phyloP scores from a whole-genome alignment of 192 early-diverging fungal genomes.

The Linnemannia schmuckeri region DNA sequence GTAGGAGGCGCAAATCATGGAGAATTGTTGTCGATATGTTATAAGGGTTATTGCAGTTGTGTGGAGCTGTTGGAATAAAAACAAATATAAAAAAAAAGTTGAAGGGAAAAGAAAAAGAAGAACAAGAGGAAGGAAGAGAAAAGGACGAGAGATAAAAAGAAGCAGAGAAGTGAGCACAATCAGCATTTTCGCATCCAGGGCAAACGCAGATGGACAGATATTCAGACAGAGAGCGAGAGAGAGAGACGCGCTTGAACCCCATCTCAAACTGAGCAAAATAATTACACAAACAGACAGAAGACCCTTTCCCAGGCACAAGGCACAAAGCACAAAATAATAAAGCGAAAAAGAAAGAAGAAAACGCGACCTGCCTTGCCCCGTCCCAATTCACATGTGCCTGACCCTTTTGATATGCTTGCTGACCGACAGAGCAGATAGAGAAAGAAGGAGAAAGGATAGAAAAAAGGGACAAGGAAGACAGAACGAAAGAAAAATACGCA shows the following conservation, averaged over 20 bases:
- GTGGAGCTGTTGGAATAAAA: background rate
- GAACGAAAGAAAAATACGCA: background rate
- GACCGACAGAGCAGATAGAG: background rate
- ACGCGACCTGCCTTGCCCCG: background rate
- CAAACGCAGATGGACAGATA: background rate
- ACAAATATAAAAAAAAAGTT: background rate
- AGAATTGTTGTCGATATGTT: background rate
- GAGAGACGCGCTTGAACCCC: too few species aligned
- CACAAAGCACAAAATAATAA: too few species aligned
- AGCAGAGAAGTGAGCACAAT: background rate
- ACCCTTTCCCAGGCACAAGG: background rate
- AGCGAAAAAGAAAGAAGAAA: background rate
- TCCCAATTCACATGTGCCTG: constrained; percentile 1
- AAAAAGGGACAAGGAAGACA: background rate
- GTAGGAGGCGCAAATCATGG: constrained; percentile 21
- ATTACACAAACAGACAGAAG: background rate
- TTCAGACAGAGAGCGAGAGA: background rate
- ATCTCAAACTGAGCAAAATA: too few species aligned
- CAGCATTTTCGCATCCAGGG: background rate
- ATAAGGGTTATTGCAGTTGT: background rate
- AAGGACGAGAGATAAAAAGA: background rate
- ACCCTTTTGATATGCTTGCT: background rate
- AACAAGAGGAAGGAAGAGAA: background rate
- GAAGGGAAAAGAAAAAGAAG: background rate
- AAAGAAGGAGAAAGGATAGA: too few species aligned